Evolutionary conservation across 352 stramenopile genomes (phyloP).

Genomic region (Thraustochytrium striatum): DNA sequence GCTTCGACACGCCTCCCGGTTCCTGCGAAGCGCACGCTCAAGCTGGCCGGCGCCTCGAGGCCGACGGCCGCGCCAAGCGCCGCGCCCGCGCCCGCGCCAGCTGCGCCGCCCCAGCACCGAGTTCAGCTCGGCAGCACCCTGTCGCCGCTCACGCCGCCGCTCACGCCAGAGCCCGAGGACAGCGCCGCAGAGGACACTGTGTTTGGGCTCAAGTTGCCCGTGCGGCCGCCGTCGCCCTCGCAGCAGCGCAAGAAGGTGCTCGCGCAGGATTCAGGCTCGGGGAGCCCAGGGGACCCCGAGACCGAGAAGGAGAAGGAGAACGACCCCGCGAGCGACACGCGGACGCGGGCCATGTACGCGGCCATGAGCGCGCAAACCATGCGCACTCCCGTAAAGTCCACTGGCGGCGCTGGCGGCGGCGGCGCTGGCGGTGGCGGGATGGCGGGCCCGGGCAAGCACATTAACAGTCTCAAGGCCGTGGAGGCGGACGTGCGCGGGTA

Average conservation of each 20-base stretch:
- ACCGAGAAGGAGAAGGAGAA: slow-evolving; percentile 40
- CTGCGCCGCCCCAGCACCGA: not conserved
- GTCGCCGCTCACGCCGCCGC: not conserved
- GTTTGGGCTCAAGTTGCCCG: slow-evolving; percentile 15
- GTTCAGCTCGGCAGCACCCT: not conserved
- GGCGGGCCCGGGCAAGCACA: too few relatives aligned
- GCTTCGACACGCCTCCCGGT: too few relatives aligned
- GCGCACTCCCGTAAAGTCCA: too few relatives aligned
- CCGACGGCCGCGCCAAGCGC: not conserved
- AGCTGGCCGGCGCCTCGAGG: not conserved
- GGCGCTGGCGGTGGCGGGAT: too few relatives aligned
- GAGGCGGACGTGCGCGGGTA: not conserved
- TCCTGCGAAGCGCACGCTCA: not conserved
- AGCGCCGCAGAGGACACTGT: not conserved
- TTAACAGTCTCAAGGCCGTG: too few relatives aligned
- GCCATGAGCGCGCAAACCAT: too few relatives aligned
- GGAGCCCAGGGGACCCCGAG: too few relatives aligned
- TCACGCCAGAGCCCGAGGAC: not conserved
- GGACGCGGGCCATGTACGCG: not conserved
- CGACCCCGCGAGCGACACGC: not conserved
- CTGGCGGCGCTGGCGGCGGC: too few relatives aligned
- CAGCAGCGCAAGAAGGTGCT: not conserved
- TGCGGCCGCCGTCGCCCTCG: slow-evolving; percentile 16
- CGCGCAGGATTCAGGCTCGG: too few relatives aligned
- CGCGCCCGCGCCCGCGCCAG: not conserved